phyloP scores from a whole-genome alignment of 331 rosid species.

The Telfairia occidentalis region DNA sequence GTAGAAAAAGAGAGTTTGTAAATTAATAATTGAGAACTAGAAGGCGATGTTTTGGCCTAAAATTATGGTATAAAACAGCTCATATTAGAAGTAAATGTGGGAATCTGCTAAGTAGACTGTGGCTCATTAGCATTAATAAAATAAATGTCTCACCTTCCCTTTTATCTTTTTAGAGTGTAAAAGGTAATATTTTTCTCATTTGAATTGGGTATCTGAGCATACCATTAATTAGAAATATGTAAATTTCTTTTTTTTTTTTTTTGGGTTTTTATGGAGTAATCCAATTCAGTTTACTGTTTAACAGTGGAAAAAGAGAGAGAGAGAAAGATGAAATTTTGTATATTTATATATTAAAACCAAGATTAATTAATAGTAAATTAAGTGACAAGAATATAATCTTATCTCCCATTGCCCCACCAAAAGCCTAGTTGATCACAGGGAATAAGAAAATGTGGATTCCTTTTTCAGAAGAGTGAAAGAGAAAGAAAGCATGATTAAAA shows the following conservation, averaged over 20 bases:
- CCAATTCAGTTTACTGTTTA: background rate
- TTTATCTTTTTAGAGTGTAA: background rate
- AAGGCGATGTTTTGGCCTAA: background rate
- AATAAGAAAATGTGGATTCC: background rate
- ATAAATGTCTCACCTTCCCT: background rate
- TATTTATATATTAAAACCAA: background rate
- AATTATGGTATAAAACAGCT: background rate
- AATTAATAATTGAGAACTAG: background rate
- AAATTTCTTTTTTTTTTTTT: background rate
- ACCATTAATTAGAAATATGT: background rate
- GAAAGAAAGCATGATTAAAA: background rate
- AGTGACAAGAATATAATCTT: slow-evolving; percentile 7
- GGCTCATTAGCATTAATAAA: background rate
- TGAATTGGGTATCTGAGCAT: background rate
- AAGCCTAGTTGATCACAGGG: slow-evolving; percentile 3
- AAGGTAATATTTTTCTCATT: background rate
- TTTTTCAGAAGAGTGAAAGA: background rate
- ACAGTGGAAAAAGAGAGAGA: background rate
- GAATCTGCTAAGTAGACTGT: background rate
- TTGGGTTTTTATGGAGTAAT: background rate
- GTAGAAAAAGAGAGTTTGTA: background rate
- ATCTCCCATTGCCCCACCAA: slow-evolving; percentile 4
- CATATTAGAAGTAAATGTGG: background rate
- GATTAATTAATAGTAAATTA: background rate
- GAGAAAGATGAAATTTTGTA: background rate